Evolutionary conservation across 345 rosid species (phyloP), one percentile per base, ranked within the genome.

Genomic region (Stellera chamaejasme): DNA sequence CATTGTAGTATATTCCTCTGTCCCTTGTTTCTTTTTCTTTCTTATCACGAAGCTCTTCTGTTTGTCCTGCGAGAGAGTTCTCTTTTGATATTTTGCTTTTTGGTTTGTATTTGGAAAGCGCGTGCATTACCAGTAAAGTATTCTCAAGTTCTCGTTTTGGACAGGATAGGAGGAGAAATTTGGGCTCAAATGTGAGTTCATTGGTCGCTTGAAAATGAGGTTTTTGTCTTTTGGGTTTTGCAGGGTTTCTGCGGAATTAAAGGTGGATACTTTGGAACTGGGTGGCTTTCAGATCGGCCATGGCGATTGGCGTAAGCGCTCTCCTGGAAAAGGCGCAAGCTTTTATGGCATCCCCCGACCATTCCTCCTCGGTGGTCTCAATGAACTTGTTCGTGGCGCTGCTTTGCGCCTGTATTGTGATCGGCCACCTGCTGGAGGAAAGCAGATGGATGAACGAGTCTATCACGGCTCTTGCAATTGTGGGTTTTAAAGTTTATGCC

Each of bases 381-480:
- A 83, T 91, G 78, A 91, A 85, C 79, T 72, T 91, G 48, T 91
- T 85, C 57, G 98, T 91, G 9, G 95, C 95, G 26, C 79, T 91
- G 50, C 86, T 91, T 43, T 83, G 96, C 25, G 90, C 75, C 10
- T 91, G 96, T 56, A 88, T 91, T 26, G 82, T 91, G 51, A 73
- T 88, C 5, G 98, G 98, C 19, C 98, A 88, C 67, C 71, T 91
- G 16, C 66, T 91, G 13, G 96, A 91, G 67, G 86, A 91, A 71
- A 78, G 27, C 49, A 74, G 86, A 11, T 91, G 98, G 98, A 80
- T 85, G 80, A 88, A 91, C 13, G 98, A 91, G 69, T 91, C 99
- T 46, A 89, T 93, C 59, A 89, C 99, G 0, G 96, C 99, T 16
- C 94, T 93, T 13, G 79, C 75, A 41, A 84, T 93, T 25, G 99